Base-by-base conservation (phyloP, 257 asterid genomes). In the Lycium barbarum region DNA sequence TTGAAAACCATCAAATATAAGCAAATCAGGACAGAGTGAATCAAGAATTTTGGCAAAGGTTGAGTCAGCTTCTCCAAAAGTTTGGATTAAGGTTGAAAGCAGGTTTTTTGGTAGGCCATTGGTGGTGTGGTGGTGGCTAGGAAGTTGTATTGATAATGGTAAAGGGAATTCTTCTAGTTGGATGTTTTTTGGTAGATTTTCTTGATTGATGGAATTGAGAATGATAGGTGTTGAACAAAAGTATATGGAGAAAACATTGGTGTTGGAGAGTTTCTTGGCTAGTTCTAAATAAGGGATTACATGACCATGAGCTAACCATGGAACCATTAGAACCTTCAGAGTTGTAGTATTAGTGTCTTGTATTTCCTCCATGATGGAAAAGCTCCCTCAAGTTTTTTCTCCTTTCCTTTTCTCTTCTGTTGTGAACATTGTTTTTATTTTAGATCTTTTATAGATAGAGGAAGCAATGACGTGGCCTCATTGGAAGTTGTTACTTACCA, bases 271-370 rank as follows among this genome's bases (percentile, higher is more conserved):
- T 10, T 61, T 80, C 83, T 91, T 92, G 78, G 94, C 90, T 33
- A 91, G 90, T 70, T 93, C 93, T 13, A 89, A 85, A 57, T 76
- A 89, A 22, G 93, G 91, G 13, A 22, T 57, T 78, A 88, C 84
- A 79, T 89, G 93, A 33, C 93, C 91, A 85, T 89, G 90, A 81
- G 91, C 93, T 35, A 91, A 66, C 92, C 92, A 89, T 87, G 93
- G 92, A 82, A 91, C 84, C 90, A 91, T 83, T 4, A 90, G 82
- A 33, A 90, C 87, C 55, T 67, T 87, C 20, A 70, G 57, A 49
- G 45, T 20, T 47, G 61, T 47, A 14, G 40, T 82, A 3, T 57
- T 14, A 43, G 80, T 51, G 51, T 89, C 70, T 82, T 73, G 55
- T 61, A 70, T 81, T 76, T 84, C 89, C 90, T 76, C 63, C 81